Percentiles rank a stretch among this genome's conserved stretches.
These are phyloP conservation scores for Moniliella sp. DNA, from an alignment of 1,284 basidiomycete genomes.

Conservation along the genomic window DNA sequence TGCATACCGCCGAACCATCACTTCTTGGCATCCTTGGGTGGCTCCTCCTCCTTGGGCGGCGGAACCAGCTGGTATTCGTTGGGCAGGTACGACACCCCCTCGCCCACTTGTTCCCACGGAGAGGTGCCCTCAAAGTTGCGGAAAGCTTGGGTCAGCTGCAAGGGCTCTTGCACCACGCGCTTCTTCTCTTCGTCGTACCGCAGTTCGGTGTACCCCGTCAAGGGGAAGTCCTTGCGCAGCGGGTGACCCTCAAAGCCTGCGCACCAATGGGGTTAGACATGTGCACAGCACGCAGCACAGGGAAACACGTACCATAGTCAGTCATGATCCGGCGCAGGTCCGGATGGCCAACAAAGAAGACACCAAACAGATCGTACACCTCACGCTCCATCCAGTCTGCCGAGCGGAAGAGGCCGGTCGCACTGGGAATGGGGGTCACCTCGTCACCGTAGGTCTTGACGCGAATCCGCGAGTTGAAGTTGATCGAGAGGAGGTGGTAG, in stretches of 20 bases:
- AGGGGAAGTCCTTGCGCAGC: slow-evolving; percentile 85
- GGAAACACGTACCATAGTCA: slow-evolving; percentile 57
- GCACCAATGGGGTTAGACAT: too few species aligned
- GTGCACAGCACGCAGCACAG: neutral
- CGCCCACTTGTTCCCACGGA: slow-evolving; percentile 90
- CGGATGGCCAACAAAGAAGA: slow-evolving; percentile 88
- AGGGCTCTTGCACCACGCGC: slow-evolving; percentile 87
- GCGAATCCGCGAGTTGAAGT: slow-evolving; percentile 52
- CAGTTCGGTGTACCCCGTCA: slow-evolving; percentile 90
- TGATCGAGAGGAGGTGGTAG: slow-evolving; percentile 74
- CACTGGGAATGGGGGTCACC: slow-evolving; percentile 75
- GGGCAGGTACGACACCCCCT: slow-evolving; percentile 50
- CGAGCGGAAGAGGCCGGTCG: slow-evolving; percentile 56
- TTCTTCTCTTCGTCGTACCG: slow-evolving; percentile 96
- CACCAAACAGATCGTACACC: slow-evolving; percentile 90
- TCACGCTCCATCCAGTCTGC: slow-evolving; percentile 98
- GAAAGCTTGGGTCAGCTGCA: slow-evolving; percentile 94
- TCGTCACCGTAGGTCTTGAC: slow-evolving; percentile 97
- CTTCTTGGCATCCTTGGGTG: too few species aligned
- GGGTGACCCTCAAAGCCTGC: slow-evolving; percentile 97
- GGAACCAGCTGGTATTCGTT: slow-evolving; percentile 36
- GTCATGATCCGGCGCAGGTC: slow-evolving; percentile 90
- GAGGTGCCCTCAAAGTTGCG: slow-evolving; percentile 71
- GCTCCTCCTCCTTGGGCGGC: slow-evolving; percentile 33
- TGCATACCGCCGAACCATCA: too few species aligned